These are phyloP conservation scores for Pisolithus microcarpus DNA, from an alignment of 768 basidiomycete genomes.

Conservation along the genomic window DNA sequence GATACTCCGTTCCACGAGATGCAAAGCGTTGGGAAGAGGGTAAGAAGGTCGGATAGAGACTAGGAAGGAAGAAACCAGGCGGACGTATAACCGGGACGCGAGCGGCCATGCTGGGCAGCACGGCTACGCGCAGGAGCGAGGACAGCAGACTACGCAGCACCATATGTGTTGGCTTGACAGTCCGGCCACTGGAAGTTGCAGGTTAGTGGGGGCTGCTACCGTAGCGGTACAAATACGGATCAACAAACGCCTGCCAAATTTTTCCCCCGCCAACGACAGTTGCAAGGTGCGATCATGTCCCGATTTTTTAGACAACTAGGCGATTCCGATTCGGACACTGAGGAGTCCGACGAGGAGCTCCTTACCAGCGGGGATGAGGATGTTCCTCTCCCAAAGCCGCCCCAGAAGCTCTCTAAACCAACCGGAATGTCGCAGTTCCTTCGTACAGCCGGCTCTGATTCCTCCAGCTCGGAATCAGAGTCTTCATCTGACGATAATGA, in stretches of 20 bases:
- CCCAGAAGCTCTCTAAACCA: conserved; percentile 32
- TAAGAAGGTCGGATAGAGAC: conserved; percentile 11
- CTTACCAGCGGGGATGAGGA: conserved; percentile 71
- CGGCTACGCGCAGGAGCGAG: too few relatives aligned
- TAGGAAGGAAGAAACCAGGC: conserved; percentile 7
- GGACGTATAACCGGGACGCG: not conserved
- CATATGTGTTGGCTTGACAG: too few relatives aligned
- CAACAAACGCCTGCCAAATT: not conserved
- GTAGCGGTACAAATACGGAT: not conserved
- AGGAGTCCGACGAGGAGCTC: conserved; percentile 67
- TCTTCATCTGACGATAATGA: conserved; percentile 49
- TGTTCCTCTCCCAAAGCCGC: conserved; percentile 39
- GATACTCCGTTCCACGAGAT: conserved; percentile 84
- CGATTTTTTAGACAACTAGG: conserved; percentile 84
- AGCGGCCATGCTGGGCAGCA: not conserved
- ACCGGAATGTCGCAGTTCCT: conserved; percentile 70
- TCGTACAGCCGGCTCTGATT: conserved; percentile 54
- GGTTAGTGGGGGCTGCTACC: too few relatives aligned
- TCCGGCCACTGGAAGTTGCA: too few relatives aligned
- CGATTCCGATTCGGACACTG: conserved; percentile 72
- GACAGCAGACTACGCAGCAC: too few relatives aligned
- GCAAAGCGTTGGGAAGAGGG: conserved; percentile 41
- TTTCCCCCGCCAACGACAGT: not conserved
- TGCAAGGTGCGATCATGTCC: conserved; percentile 46
- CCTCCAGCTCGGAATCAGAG: conserved; percentile 49